Conservation (phyloP, 2,329 filamentous ascomycete species). For the Talaromyces sp. region DNA sequence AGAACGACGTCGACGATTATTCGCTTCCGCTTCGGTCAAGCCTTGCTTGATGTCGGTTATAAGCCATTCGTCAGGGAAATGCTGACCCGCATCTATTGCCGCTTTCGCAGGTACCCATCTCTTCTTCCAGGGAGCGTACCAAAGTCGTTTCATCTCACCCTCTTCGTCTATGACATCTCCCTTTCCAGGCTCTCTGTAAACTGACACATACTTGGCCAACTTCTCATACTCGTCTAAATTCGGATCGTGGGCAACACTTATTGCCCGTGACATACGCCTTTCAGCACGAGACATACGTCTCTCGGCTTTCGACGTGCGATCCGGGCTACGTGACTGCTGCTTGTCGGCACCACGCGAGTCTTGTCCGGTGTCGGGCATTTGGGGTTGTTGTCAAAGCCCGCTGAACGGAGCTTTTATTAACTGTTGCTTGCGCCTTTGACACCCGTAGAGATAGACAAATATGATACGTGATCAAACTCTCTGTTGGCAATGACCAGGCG, state of each 20-base stretch:
- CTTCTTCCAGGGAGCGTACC: constrained; percentile 56
- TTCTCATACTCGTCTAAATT: constrained; percentile 59
- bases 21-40: constrained; percentile 54
- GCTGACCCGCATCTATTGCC: constrained; percentile 22
- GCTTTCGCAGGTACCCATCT: constrained; percentile 24
- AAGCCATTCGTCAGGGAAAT: constrained; percentile 62
- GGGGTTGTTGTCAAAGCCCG: not conserved
- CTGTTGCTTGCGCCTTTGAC: not conserved
- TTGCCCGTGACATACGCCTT: constrained; percentile 12
- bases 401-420: not conserved
- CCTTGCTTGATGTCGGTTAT: constrained; percentile 64
- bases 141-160: constrained; percentile 47
- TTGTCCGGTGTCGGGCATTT: constrained; percentile 3
- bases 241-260: constrained; percentile 25
- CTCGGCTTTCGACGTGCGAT: not conserved
- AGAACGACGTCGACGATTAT: constrained; percentile 56
- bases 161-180: constrained; percentile 36
- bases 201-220: constrained; percentile 63
- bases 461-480: not conserved
- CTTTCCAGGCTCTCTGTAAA: constrained; percentile 53
- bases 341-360: constrained; percentile 8
- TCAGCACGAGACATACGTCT: constrained; percentile 32
- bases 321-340: constrained; percentile 1
- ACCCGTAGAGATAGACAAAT: not conserved
- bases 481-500: not conserved